Base-by-base conservation (phyloP, 768 basidiomycete genomes). In the Suillus paluster region DNA sequence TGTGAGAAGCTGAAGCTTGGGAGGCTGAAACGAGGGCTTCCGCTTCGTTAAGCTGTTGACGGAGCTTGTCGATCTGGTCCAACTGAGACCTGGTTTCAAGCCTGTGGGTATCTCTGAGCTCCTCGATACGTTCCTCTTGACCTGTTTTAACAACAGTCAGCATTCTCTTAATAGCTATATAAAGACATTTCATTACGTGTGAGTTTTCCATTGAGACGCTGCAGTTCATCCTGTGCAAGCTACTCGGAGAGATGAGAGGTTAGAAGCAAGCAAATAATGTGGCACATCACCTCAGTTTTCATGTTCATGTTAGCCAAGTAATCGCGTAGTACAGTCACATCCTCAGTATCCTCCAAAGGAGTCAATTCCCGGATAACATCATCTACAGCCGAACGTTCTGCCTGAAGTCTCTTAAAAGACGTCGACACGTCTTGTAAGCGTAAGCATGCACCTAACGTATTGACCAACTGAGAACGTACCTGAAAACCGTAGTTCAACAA, bases 61-160 rank as follows among this genome's bases (percentile, higher is more conserved):
- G 85, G 42, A 97, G 79, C 42, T 83, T 83, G 65, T 89, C 86
- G 48, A 94, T 86, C 64, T 91, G 87, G 44, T 89, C 84, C 4
- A 84, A 86, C 64, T 91, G 91, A 15, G 94, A 95, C n/a, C 82
- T 74, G 14, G 85, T 86, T 75, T 97, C 95, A 10, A 92, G 80
- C 15, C 81, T 83, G 70, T 97, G 95, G 8, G 86, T 92, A 64
- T 95, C 92, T 39, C 87, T 87, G 0, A 98, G 78, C 71, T 97
- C 95, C 65, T 92, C 90, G 12, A 94, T 81, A 9, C 90, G 90
- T 57, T 86, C 87, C 59, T 93, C 93, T 77, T 97, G 94, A 15
- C 87, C 95, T 97, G 66, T 44, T 55, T 39, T 27, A 19, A 57
- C 14, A 56, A 55, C 46, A 23, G 54, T 69, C 33, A 57, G 63